These are phyloP conservation scores for Ophiostoma quercus DNA, from an alignment of 2,329 filamentous ascomycete genomes.

Conservation along the genomic window DNA sequence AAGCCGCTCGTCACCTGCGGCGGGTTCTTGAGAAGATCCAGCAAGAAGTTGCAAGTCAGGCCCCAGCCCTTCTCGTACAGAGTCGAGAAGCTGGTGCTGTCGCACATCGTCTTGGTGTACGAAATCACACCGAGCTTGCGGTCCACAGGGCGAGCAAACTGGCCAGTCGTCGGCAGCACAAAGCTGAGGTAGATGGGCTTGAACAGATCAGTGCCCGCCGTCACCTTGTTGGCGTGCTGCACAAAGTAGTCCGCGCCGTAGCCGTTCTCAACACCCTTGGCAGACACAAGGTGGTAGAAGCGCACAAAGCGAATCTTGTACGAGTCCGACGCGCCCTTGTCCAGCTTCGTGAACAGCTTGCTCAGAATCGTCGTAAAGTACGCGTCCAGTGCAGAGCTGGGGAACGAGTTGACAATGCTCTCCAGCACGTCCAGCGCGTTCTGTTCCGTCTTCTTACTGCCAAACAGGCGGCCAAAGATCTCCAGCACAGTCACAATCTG, in stretches of 20 bases:
- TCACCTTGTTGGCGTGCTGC: conserved; percentile 72
- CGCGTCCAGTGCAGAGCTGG: conserved; percentile 66
- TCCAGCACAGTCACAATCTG: conserved; percentile 85
- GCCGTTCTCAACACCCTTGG: conserved; percentile 65
- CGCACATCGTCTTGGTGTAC: conserved; percentile 83
- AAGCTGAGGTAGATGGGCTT: conserved; percentile 78
- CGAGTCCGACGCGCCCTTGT: conserved; percentile 65
- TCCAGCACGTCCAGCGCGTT: conserved; percentile 90
- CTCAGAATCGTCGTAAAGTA: conserved; percentile 78
- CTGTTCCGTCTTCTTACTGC: conserved; percentile 74
- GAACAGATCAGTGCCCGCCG: conserved; percentile 63
- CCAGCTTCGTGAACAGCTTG: conserved; percentile 71
- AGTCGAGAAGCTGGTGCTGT: conserved; percentile 76
- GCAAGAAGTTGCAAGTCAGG: conserved; percentile 80
- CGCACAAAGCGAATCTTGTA: conserved; percentile 83
- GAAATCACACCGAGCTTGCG: conserved; percentile 92
- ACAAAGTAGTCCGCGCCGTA: conserved; percentile 92
- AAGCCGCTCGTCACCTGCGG: conserved; percentile 60
- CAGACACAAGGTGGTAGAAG: conserved; percentile 89
- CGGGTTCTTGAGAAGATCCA: conserved; percentile 85
- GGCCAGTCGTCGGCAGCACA: conserved; percentile 82
- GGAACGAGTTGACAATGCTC: conserved; percentile 66
- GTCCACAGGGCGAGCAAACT: conserved; percentile 79
- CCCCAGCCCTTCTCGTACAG: conserved; percentile 86
- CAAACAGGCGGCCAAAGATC: conserved; percentile 88